A percentile compares a stretch with the other conserved stretches of the same genome.
These are phyloP conservation scores for Pelargonium cotyledonis DNA, from an alignment of 441 rosid genomes.

Conservation along the genomic window DNA sequence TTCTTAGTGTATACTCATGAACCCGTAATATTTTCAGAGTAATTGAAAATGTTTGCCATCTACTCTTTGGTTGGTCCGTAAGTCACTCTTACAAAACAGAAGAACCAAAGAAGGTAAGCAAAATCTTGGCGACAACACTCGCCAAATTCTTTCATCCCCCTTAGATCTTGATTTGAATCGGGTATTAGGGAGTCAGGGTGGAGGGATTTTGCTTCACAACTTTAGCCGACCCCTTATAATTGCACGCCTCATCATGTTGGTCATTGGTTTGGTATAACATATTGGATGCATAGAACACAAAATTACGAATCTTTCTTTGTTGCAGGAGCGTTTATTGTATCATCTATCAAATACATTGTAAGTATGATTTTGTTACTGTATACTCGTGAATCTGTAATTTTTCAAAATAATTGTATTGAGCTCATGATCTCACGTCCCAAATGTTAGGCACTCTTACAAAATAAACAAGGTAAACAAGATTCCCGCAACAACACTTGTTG, in stretches of 20 bases:
- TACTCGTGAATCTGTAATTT: background rate
- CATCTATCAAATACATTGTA: background rate
- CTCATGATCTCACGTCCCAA: background rate
- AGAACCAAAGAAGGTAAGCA: background rate
- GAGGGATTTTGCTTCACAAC: conserved; percentile 40
- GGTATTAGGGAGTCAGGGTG: conserved; percentile 37
- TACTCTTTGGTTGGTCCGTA: background rate
- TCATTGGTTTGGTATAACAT: conserved; percentile 50
- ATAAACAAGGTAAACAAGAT: background rate
- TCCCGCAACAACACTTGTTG: conserved; percentile 17
- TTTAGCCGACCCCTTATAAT: conserved; percentile 51
- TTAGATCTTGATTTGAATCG: conserved; percentile 39
- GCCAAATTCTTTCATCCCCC: conserved; percentile 25
- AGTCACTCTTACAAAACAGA: background rate
- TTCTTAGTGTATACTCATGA: background rate
- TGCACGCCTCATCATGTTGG: conserved; percentile 55
- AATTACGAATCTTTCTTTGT: too few species aligned
- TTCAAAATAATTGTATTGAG: background rate
- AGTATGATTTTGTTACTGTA: background rate
- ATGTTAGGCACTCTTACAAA: background rate
- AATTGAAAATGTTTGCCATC: background rate
- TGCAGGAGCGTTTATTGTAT: background rate
- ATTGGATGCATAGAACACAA: conserved; percentile 51
- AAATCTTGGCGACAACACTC: conserved; percentile 16
- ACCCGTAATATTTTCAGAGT: background rate